phyloP scores from a whole-genome alignment of 2,329 filamentous ascomycete genomes.

The Apiospora koreana region DNA sequence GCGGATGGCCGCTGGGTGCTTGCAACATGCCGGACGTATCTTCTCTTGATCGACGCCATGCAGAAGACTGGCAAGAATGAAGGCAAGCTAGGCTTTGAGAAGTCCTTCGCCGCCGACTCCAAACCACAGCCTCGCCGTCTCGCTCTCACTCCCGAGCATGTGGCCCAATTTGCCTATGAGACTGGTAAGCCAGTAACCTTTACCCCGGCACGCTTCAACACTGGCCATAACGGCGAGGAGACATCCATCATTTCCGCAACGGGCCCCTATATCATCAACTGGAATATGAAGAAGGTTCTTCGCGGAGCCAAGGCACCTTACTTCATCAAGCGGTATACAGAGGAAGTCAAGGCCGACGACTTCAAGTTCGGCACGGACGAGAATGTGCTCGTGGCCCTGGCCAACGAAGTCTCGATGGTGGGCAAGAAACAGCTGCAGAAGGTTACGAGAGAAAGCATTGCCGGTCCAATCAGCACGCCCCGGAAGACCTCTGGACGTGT shows the following conservation, averaged over 20 bases:
- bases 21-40: slow-evolving; percentile 90
- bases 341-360: slow-evolving; percentile 96
- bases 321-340: slow-evolving; percentile 92
- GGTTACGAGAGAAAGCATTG: slow-evolving; percentile 92
- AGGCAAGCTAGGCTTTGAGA: slow-evolving; percentile 97
- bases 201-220: slow-evolving; percentile 92
- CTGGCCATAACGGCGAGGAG: slow-evolving; percentile 76
- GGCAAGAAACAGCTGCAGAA: slow-evolving; percentile 81
- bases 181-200: slow-evolving; percentile 85
- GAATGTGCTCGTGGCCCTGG: slow-evolving; percentile 95
- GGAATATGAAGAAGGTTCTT: slow-evolving; percentile 90
- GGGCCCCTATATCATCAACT: slow-evolving; percentile 94
- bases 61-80: slow-evolving; percentile 95
- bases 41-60: slow-evolving; percentile 87
- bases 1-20: slow-evolving; percentile 96
- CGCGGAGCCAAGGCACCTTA: slow-evolving; percentile 83
- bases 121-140: slow-evolving; percentile 94
- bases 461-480: slow-evolving; percentile 53
- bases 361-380: slow-evolving; percentile 97
- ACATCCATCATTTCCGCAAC: slow-evolving; percentile 97
- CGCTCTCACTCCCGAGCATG: slow-evolving; percentile 84
- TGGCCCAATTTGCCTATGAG: slow-evolving; percentile 97
- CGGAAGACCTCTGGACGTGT: slow-evolving; percentile 54
- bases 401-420: slow-evolving; percentile 98
- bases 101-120: slow-evolving; percentile 84